phyloP scores from a whole-genome alignment of 257 asterid genomes.

The Eustoma russellianum region DNA sequence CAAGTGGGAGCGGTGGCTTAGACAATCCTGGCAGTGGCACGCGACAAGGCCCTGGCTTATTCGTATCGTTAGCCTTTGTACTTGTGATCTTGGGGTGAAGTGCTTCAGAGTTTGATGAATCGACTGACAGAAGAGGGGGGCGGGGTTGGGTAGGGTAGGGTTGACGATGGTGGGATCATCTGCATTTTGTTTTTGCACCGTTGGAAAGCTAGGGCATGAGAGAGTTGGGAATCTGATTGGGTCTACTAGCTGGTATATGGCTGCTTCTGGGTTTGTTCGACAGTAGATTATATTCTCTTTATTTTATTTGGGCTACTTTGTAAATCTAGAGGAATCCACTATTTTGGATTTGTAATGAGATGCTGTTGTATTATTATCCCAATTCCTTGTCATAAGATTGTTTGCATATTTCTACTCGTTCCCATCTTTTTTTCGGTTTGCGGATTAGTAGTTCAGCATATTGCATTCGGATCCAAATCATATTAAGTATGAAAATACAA shows the following conservation, averaged over 20 bases:
- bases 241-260: slow-evolving; percentile 8
- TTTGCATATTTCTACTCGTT: too few relatives aligned
- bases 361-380: not conserved
- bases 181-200: slow-evolving; percentile 15
- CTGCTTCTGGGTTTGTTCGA: slow-evolving; percentile 1
- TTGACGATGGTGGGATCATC: slow-evolving; percentile 12
- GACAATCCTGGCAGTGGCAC: slow-evolving; percentile 13
- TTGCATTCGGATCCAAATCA: too few relatives aligned
- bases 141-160: slow-evolving; percentile 1
- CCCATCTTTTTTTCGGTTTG: too few relatives aligned
- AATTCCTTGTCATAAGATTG: too few relatives aligned
- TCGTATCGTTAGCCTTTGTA: slow-evolving; percentile 12
- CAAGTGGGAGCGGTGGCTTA: slow-evolving; percentile 28
- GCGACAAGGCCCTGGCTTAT: slow-evolving; percentile 10
- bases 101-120: not conserved
- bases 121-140: too few relatives aligned
- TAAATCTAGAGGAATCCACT: slow-evolving; percentile 30
- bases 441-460: too few relatives aligned
- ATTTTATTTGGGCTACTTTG: slow-evolving; percentile 16
- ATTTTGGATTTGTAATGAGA: not conserved
- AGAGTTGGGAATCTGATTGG: slow-evolving; percentile 19
- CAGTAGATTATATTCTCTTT: slow-evolving; percentile 17
- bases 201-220: slow-evolving; percentile 6
- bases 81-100: slow-evolving; percentile 17
- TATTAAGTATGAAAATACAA: too few relatives aligned